Percentiles rank a stretch among this genome's conserved stretches.
These are phyloP conservation scores for Halteria grandinella DNA, from an alignment of 73 alveolate genomes.

Conservation along the genomic window DNA sequence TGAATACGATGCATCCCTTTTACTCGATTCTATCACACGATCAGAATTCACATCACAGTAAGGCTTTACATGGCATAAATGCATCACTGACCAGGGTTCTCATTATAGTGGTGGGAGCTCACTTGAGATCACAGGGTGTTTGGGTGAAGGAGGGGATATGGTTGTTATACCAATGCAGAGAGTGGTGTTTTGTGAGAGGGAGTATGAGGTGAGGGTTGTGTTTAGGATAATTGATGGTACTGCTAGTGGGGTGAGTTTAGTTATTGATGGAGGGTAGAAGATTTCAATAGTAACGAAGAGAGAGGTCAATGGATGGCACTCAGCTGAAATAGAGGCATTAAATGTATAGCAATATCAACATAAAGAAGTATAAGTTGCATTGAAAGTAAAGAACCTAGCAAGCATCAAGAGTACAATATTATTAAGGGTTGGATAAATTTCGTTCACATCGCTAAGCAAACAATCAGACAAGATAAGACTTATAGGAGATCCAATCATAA, in stretches of 20 bases:
- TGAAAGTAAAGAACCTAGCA: too few relatives aligned
- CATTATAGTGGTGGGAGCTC: conserved; percentile 23
- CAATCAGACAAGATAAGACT: not conserved
- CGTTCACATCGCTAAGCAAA: not conserved
- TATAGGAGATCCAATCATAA: not conserved
- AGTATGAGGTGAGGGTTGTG: conserved; percentile 7
- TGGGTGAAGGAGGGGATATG: not conserved
- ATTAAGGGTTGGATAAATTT: conserved; percentile 19
- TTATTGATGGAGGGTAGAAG: too few relatives aligned
- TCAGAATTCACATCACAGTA: not conserved
- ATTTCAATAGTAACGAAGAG: not conserved
- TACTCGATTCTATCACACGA: too few relatives aligned
- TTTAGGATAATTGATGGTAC: not conserved
- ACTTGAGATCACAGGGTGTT: not conserved
- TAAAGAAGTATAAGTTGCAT: too few relatives aligned
- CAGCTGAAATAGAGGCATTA: too few relatives aligned
- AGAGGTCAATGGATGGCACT: too few relatives aligned
- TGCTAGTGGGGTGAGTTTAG: not conserved
- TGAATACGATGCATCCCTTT: not conserved
- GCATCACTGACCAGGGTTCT: not conserved
- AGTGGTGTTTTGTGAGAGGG: not conserved
- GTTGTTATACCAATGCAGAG: not conserved
- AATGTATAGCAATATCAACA: too few relatives aligned
- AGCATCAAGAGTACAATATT: too few relatives aligned
- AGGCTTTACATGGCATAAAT: not conserved